Evolutionary conservation across 495 filamentous ascomycete genomes (phyloP).

Genomic region (Penicillium chermesinum): DNA sequence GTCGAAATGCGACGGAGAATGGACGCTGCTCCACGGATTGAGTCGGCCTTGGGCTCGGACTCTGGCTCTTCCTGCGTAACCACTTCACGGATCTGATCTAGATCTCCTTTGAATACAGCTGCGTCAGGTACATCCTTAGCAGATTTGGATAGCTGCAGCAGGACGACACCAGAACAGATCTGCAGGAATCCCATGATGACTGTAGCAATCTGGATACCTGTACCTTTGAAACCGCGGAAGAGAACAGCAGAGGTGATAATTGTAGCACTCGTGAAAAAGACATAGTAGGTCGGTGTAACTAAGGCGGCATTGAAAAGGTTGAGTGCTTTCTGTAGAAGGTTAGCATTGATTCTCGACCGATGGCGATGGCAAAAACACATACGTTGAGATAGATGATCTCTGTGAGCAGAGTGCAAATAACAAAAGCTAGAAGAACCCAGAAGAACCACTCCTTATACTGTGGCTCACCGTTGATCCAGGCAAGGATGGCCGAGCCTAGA

Average conservation of each 20-base stretch:
- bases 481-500: conserved; percentile 83
- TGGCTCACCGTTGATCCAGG: conserved; percentile 69
- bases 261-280: conserved; percentile 92
- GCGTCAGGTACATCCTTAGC: conserved; percentile 95
- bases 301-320: conserved; percentile 97
- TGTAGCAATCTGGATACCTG: conserved; percentile 71
- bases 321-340: conserved; percentile 81
- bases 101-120: conserved; percentile 85
- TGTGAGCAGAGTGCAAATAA: conserved; percentile 77
- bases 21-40: conserved; percentile 86
- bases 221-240: conserved; percentile 92
- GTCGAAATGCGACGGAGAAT: conserved; percentile 81
- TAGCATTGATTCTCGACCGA: conserved; percentile 10
- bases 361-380: conserved; percentile 31
- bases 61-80: conserved; percentile 93
- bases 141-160: conserved; percentile 95
- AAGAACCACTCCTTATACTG: conserved; percentile 99
- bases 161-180: conserved; percentile 93
- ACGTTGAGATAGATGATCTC: conserved; percentile 97
- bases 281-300: conserved; percentile 97
- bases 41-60: conserved; percentile 91
- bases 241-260: conserved; percentile 90
- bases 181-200: conserved; percentile 91
- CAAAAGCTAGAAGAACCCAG: conserved; percentile 88
- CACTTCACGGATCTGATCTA: conserved; percentile 92